Evolutionary conservation across 768 basidiomycete species (phyloP).

Genomic region (Boletales sp.): DNA sequence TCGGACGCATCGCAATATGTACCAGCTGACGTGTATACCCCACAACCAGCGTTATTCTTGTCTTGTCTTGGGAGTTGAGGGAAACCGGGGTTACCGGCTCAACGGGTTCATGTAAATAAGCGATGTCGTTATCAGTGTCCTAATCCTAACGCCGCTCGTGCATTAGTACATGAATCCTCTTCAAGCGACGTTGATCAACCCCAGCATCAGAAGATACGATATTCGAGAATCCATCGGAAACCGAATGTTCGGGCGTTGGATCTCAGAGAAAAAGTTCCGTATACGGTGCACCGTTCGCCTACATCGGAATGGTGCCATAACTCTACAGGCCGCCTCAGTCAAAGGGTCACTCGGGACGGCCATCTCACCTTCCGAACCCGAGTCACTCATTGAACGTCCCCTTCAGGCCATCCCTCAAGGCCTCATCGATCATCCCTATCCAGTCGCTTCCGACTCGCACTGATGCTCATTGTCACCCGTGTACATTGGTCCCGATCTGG

Average conservation of each 20-base stretch:
- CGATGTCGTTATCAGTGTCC: slow-evolving; percentile 94
- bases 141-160: slow-evolving; percentile 85
- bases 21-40: slow-evolving; percentile 14
- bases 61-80: background rate
- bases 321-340: no score
- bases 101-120: slow-evolving; percentile 46
- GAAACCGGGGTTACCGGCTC: background rate
- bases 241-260: background rate
- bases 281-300: background rate
- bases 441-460: background rate
- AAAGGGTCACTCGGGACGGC: background rate
- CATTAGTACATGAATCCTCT: slow-evolving; percentile 96
- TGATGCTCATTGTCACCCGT: background rate
- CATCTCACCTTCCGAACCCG: background rate
- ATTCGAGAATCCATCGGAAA: slow-evolving; percentile 39
- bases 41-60: background rate
- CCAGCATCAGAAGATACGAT: slow-evolving; percentile 57
- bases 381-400: background rate
- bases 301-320: background rate
- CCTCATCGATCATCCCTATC: background rate
- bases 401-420: slow-evolving; percentile 4
- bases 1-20: slow-evolving; percentile 76
- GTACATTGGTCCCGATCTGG: no score
- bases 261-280: background rate
- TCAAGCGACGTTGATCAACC: slow-evolving; percentile 97